Evolutionary conservation across 441 rosid genomes (phyloP).

Genomic region (Arabidopsis lyrata): DNA sequence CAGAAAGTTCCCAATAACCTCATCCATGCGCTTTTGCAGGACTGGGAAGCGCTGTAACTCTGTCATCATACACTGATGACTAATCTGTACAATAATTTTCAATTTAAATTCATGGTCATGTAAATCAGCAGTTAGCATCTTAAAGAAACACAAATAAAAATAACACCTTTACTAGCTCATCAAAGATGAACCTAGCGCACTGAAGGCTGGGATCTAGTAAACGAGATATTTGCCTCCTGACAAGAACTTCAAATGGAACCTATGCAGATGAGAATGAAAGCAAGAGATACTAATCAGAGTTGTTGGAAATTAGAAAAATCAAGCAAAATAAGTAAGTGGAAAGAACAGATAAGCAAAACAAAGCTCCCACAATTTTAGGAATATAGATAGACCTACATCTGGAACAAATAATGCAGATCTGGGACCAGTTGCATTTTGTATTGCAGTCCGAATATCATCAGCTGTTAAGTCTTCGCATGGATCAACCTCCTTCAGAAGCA

Average conservation of each 20-base stretch:
- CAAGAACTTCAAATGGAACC: slow-evolving; percentile 98
- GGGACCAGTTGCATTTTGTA: slow-evolving; percentile 98
- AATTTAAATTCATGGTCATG: background rate
- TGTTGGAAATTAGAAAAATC: background rate
- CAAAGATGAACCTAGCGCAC: slow-evolving; percentile 92
- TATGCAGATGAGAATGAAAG: slow-evolving; percentile 42
- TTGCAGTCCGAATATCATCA: slow-evolving; percentile 91
- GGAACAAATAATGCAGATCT: slow-evolving; percentile 90
- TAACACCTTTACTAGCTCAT: slow-evolving; percentile 84
- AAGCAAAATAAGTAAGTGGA: slow-evolving; percentile 9
- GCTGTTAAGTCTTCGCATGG: slow-evolving; percentile 95
- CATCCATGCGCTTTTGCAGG: slow-evolving; percentile 90
- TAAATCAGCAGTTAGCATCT: slow-evolving; percentile 12
- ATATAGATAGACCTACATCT: slow-evolving; percentile 62
- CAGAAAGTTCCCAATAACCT: slow-evolving; percentile 85
- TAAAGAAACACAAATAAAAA: background rate
- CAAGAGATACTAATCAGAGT: slow-evolving; percentile 10
- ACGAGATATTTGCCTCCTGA: slow-evolving; percentile 92
- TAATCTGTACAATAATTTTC: slow-evolving; percentile 63
- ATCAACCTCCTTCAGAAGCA: slow-evolving; percentile 78
- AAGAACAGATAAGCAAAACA: slow-evolving; percentile 15
- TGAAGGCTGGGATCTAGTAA: slow-evolving; percentile 95
- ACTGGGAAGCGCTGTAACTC: slow-evolving; percentile 88
- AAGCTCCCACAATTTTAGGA: background rate
- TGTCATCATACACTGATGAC: slow-evolving; percentile 78